These are phyloP conservation scores for Kluyveromyces marxianus DNA, from an alignment of 1,139 yeast species.

Conservation along the genomic window DNA sequence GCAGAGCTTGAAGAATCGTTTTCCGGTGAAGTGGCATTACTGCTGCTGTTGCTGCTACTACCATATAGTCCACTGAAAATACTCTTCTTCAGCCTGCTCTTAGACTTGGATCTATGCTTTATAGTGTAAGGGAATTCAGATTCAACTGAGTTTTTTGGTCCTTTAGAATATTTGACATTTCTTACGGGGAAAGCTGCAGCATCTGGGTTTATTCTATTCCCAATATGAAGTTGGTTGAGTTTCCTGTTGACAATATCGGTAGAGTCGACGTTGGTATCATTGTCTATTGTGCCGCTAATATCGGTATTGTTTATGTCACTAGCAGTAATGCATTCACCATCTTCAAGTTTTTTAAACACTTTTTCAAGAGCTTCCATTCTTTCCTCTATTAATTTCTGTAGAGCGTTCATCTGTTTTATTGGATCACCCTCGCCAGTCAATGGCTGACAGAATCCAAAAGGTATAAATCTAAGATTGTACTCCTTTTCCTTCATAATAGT, in stretches of 20 bases:
- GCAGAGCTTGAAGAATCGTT: conserved; percentile 4
- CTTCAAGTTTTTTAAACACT: conserved; percentile 14
- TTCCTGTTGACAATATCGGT: conserved; percentile 18
- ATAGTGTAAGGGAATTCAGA: conserved; percentile 16
- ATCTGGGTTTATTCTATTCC: conserved; percentile 15
- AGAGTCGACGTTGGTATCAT: conserved; percentile 13
- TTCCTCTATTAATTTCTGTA: conserved; percentile 16
- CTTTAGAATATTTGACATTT: conserved; percentile 7
- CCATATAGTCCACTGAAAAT: conserved; percentile 21
- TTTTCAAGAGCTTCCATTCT: conserved; percentile 18
- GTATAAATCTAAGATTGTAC: conserved; percentile 32
- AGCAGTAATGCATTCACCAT: conserved; percentile 14
- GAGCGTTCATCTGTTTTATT: conserved; percentile 14
- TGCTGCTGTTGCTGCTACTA: conserved; percentile 7
- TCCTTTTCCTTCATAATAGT: conserved; percentile 26
- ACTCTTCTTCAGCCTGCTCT: conserved; percentile 14
- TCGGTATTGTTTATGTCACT: conserved; percentile 20
- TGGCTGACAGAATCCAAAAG: conserved; percentile 29
- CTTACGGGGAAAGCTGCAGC: conserved; percentile 15
- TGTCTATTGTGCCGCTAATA: conserved; percentile 17
- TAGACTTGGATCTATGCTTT: conserved; percentile 15
- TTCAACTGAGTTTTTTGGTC: conserved; percentile 13
- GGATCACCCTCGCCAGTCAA: conserved; percentile 14
- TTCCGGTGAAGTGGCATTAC: conserved; percentile 4
- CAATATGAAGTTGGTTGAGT: conserved; percentile 19